Conservation (phyloP, 2,329 filamentous ascomycete genomes). For the Monosporascus ibericus region DNA sequence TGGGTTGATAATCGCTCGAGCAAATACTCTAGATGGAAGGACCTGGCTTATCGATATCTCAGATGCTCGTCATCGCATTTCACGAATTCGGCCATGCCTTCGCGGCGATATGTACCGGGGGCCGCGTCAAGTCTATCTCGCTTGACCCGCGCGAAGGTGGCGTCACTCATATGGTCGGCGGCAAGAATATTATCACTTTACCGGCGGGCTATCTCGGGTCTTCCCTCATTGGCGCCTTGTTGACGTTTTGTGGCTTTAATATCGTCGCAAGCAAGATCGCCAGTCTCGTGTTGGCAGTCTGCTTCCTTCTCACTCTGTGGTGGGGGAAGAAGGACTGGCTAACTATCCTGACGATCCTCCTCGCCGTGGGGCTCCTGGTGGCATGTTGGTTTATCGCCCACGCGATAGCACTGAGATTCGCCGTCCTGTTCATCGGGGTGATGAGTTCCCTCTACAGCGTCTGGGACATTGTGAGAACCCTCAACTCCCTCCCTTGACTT, state of each 20-base stretch:
- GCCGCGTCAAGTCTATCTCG: constrained; percentile 66
- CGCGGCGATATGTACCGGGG: constrained; percentile 65
- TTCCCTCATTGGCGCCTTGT: constrained; percentile 67
- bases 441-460: constrained; percentile 77
- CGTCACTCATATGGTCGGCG: constrained; percentile 71
- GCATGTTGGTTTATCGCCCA: constrained; percentile 77
- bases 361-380: constrained; percentile 64
- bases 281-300: constrained; percentile 64
- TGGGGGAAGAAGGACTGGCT: constrained; percentile 77
- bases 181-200: constrained; percentile 62
- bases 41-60: constrained; percentile 6
- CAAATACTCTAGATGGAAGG: not conserved
- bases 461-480: constrained; percentile 63
- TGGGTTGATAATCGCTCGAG: constrained; percentile 24
- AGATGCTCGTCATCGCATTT: constrained; percentile 81
- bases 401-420: constrained; percentile 65
- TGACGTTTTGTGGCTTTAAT: constrained; percentile 76
- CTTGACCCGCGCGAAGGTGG: constrained; percentile 72
- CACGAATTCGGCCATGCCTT: constrained; percentile 76
- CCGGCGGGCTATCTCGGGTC: constrained; percentile 76
- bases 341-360: constrained; percentile 63
- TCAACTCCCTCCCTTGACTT: not conserved
- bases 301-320: constrained; percentile 75
- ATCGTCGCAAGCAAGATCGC: constrained; percentile 78
- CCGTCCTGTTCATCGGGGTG: constrained; percentile 75